Percentiles rank a stretch among this genome's conserved stretches.
These are phyloP conservation scores for Lactarius evosmus DNA, from an alignment of 768 basidiomycete genomes.

Conservation along the genomic window DNA sequence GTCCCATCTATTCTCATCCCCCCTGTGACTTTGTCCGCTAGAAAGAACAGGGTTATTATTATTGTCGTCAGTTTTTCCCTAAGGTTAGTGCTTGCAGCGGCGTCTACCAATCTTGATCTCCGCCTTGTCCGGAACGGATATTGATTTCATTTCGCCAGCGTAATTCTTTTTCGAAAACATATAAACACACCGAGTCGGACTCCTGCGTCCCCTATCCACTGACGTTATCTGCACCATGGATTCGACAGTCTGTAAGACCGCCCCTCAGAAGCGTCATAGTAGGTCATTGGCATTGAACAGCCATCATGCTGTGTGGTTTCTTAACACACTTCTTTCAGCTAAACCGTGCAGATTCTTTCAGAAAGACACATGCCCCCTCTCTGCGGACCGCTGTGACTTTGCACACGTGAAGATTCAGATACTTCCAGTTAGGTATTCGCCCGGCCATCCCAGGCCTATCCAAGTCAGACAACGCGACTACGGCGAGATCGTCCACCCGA, in stretches of 20 bases:
- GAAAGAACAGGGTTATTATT: conserved; percentile 17
- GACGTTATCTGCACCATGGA: conserved; percentile 14
- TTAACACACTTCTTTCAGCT: conserved; percentile 8
- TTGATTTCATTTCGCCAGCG: conserved; percentile 24
- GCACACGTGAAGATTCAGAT: conserved; percentile 25
- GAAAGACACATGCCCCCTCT: conserved; percentile 23
- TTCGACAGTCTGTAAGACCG: background rate
- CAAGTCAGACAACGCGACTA: conserved; percentile 1
- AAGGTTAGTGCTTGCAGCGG: conserved; percentile 13
- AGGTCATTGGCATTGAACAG: background rate
- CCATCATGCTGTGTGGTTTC: background rate
- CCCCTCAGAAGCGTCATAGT: conserved; percentile 23
- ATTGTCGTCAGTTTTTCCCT: conserved; percentile 9
- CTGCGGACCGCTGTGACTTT: conserved; percentile 28
- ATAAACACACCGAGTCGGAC: conserved; percentile 20
- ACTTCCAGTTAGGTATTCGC: conserved; percentile 16
- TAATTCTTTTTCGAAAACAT: conserved; percentile 23
- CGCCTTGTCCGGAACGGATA: conserved; percentile 20
- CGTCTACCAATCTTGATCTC: conserved; percentile 22
- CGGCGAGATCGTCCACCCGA: background rate
- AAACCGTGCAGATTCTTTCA: conserved; percentile 28
- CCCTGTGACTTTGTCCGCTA: conserved; percentile 9
- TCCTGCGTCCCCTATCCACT: conserved; percentile 8
- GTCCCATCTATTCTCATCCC: background rate
- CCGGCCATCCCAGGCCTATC: background rate